Conservation (phyloP, 768 basidiomycete genomes). For the Candolleomyces eurysporus region DNA sequence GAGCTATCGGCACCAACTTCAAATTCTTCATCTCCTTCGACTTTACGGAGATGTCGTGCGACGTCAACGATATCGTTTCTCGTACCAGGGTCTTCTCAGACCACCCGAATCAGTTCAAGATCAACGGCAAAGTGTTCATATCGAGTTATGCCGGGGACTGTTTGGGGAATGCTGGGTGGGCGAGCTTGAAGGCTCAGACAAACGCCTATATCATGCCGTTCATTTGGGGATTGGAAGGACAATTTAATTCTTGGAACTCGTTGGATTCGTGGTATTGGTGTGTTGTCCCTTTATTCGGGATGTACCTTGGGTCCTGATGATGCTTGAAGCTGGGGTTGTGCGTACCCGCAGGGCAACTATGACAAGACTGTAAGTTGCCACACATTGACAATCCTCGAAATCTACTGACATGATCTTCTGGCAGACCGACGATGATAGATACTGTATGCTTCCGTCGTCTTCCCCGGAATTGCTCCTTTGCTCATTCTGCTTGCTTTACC, state of each 20-base stretch:
- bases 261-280: conserved; percentile 52
- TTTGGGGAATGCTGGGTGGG: conserved; percentile 53
- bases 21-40: conserved; percentile 62
- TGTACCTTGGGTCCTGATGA: not conserved
- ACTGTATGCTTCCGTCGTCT: conserved; percentile 32
- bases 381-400: not conserved
- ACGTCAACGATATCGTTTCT: conserved; percentile 38
- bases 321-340: conserved; percentile 53
- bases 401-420: conserved; percentile 7
- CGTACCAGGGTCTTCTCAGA: conserved; percentile 44
- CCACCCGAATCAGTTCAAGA: conserved; percentile 55
- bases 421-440: conserved; percentile 45
- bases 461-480: not conserved
- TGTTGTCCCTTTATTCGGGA: conserved; percentile 10
- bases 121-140: conserved; percentile 53
- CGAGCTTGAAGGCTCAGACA: conserved; percentile 43
- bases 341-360: conserved; percentile 52
- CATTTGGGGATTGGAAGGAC: conserved; percentile 51
- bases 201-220: conserved; percentile 52
- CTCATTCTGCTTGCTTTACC: not conserved
- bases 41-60: conserved; percentile 50
- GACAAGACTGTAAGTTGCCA: conserved; percentile 37
- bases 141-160: conserved; percentile 63
- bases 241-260: conserved; percentile 44
- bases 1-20: conserved; percentile 36